Evolutionary conservation across 2,329 filamentous ascomycete genomes (phyloP), one percentile per base, ranked within the genome.

Genomic region (Exserohilum turcica): DNA sequence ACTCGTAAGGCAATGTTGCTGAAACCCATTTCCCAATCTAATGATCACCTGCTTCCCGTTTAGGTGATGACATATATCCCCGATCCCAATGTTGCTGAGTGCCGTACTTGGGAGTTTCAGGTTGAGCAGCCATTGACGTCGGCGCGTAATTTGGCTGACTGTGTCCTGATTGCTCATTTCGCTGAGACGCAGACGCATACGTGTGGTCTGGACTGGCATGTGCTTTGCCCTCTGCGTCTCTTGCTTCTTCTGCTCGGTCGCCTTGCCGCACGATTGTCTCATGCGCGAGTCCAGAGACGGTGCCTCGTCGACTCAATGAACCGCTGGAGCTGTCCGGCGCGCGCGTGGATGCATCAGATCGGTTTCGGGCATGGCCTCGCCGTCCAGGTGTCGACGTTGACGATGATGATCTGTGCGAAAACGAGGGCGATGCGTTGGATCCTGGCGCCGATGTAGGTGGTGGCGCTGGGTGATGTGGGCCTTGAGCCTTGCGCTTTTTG

Each of bases 401-500:
- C 49, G 79, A 77, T 50, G 83, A 80, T 37, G 80, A 82, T 61
- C 85, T 83, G 33, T 84, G 80, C 37, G 86, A 80, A 70, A 80
- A 80, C 5, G 79, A 77, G 19, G 80, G 77, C 52, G 76, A 78
- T 35, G 74, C 78, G 64, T 82, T 78, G 44, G 71, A 67, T 49
- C 78, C 74, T 10, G 78, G 76, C 58, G 78, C 78, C 42, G 78
- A 79, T 45, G 81, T 78, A 16, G 82, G 82, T 18, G 79, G 75
- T 36, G 82, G 81, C 51, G 78, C 76, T 50, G 79, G 71, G 54
- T 78, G 77, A 63, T 85, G 82, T 28, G 75, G 74, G 24, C 80
- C 79, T 67, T 79, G 76, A 36, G 89, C 86, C 77, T 96, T 96
- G 67, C 92, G 87, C 79, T 96, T 96, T 73, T 89, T 90, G 28